Evolutionary conservation across 306 rosid species (phyloP), one percentile per base, ranked within the genome.

Genomic region (Corylus americana): DNA sequence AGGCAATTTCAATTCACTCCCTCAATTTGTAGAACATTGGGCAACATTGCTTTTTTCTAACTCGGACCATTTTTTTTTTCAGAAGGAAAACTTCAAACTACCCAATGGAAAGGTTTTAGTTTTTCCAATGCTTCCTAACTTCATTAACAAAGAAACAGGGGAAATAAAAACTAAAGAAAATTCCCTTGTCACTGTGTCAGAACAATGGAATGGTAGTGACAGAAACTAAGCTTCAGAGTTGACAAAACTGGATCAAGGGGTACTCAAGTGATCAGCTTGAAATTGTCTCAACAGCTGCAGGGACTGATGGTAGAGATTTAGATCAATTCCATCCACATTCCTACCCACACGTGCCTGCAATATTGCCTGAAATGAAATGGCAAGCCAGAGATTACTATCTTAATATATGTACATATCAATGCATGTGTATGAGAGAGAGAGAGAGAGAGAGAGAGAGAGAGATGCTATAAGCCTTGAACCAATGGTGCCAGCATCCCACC

Each of bases 261-360:
- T 70, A 62, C 80, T 87, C 70, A 82, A 59, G 84, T 85, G 93
- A 81, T 86, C 77, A 58, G 91, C 92, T 79, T 90, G 93, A 85
- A 93, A 95, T 62, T 89, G 92, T 74, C 88, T 89, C 39, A 91
- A 70, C 44, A 91, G 90, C 84, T 72, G 93, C 81, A 93, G 48
- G 49, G 98, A 87, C 63, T 90, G 98, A 82, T 90, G 87, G 77
- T 92, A 94, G 58, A 95, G 94, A 83, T 86, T 82, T 81, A 96
- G 91, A 87, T 93, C 97, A 29, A 96, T 93, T 72, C 98, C 98
- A n/a, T 93, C 92, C 25, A 96, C 93, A 4, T 89, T 96, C 86
- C 99, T 83, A 29, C 97, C 94, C 9, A 90, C 90, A 29, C 92
- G 94, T 20, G 96, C 96, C 79, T 86, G 90, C 84, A 94, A 84